Percentiles rank a stretch among this genome's conserved stretches.
phyloP scores from a whole-genome alignment of 139 green algal genomes.

The Micractinium conductrix region DNA sequence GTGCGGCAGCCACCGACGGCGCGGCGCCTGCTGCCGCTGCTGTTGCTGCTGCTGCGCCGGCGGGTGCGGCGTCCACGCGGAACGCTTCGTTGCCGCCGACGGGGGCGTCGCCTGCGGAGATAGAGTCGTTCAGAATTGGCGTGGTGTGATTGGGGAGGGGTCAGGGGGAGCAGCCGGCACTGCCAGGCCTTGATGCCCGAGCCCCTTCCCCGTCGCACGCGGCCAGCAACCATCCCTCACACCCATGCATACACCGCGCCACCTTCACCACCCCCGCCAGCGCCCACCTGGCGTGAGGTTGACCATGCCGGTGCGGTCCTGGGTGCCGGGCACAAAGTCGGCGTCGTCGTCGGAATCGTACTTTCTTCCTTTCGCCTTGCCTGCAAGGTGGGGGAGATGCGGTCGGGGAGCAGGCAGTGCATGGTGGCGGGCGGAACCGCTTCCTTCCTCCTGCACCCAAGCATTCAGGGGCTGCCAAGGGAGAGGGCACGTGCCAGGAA shows the following conservation, averaged over 20 bases:
- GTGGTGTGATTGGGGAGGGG: neutral
- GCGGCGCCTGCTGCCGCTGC: slow-evolving; percentile 17
- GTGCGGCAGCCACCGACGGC: neutral
- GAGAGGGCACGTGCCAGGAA: too few relatives aligned
- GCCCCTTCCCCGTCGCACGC: too few relatives aligned
- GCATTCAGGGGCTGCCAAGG: too few relatives aligned
- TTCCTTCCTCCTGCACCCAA: too few relatives aligned
- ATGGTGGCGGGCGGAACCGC: too few relatives aligned
- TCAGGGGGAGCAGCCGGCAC: neutral
- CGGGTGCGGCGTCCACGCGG: slow-evolving; percentile 25
- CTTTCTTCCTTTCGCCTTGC: neutral
- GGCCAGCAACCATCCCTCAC: too few relatives aligned
- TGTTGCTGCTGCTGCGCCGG: slow-evolving; percentile 19
- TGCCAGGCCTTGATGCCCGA: neutral
- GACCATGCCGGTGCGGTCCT: slow-evolving; percentile 23
- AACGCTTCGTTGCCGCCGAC: slow-evolving; percentile 37
- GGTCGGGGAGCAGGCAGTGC: too few relatives aligned
- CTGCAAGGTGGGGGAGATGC: too few relatives aligned
- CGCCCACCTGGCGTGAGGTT: neutral
- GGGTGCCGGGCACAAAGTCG: slow-evolving; percentile 17
- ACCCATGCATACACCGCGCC: too few relatives aligned
- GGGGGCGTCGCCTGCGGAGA: slow-evolving; percentile 1
- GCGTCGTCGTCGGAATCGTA: slow-evolving; percentile 33
- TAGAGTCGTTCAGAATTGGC: neutral
- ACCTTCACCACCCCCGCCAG: neutral